Evolutionary conservation across 768 basidiomycete genomes (phyloP).

Genomic region (Pisolithus microcarpus): DNA sequence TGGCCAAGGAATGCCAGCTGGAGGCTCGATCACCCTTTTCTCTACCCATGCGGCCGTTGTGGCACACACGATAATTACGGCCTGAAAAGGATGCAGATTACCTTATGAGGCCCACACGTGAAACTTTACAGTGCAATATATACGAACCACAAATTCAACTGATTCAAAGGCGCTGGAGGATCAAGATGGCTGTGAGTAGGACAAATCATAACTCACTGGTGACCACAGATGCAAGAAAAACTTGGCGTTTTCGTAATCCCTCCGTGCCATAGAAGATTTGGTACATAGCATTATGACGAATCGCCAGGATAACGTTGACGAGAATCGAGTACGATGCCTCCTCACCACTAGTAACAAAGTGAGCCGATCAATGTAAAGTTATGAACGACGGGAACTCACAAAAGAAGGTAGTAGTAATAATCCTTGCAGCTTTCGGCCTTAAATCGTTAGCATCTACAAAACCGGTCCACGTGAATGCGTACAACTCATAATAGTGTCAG

Average conservation of each 20-base stretch:
- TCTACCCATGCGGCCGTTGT: constrained; percentile 13
- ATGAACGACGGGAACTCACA: constrained; percentile 7
- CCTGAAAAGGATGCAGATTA: constrained; percentile 2
- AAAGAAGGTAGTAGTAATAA: constrained; percentile 17
- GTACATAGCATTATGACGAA: constrained; percentile 16
- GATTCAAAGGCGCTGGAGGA: not conserved
- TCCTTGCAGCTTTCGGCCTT: constrained; percentile 10
- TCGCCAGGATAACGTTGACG: constrained; percentile 17
- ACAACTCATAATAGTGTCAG: too few relatives aligned
- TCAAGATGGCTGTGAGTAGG: not conserved
- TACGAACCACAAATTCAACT: constrained; percentile 17
- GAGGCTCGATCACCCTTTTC: constrained; percentile 10
- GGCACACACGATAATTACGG: constrained; percentile 9
- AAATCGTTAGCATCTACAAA: not conserved
- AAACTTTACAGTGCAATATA: not conserved
- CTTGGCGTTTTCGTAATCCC: not conserved
- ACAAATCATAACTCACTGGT: constrained; percentile 7
- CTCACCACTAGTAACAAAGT: constrained; percentile 9
- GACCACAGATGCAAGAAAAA: constrained; percentile 8
- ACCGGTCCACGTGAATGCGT: not conserved
- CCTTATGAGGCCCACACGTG: too few relatives aligned
- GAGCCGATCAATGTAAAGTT: not conserved
- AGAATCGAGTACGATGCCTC: constrained; percentile 11
- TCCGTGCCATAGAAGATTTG: not conserved
- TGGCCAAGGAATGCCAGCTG: constrained; percentile 9